Conservation (phyloP, 176 grass and related monocot genomes). For the Themeda triandra region DNA sequence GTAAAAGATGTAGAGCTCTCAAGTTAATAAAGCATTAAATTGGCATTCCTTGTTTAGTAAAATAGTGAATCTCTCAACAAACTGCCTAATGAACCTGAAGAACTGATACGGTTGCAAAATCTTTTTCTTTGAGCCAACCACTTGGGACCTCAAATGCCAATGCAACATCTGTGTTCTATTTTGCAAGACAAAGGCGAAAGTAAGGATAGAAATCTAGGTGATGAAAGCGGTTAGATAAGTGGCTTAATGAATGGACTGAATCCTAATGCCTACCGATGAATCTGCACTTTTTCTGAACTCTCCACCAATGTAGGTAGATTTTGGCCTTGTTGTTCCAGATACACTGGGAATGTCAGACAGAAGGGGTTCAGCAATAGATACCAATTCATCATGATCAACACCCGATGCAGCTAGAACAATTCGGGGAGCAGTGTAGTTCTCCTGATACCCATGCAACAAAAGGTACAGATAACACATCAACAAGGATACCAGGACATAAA, state of each 20-base stretch:
- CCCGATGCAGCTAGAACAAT: conserved; percentile 92
- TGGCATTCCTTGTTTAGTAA: not conserved
- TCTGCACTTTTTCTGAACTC: conserved; percentile 72
- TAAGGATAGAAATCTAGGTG: conserved; percentile 13
- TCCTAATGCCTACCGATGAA: conserved; percentile 50
- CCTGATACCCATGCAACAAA: conserved; percentile 49
- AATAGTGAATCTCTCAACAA: not conserved
- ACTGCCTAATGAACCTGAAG: conserved; percentile 58
- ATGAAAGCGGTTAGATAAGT: not conserved
- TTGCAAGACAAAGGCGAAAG: not conserved
- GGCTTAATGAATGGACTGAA: not conserved
- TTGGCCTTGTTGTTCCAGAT: conserved; percentile 47
- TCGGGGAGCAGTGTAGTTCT: conserved; percentile 71
- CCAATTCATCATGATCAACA: conserved; percentile 75
- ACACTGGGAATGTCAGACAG: conserved; percentile 67
- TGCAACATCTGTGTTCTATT: conserved; percentile 80
- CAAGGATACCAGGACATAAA: not conserved
- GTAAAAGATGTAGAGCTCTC: conserved; percentile 13
- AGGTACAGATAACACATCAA: conserved; percentile 5
- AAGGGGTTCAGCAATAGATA: conserved; percentile 78
- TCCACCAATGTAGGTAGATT: conserved; percentile 80
- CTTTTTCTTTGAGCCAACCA: conserved; percentile 89
- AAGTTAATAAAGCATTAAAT: conserved; percentile 12
- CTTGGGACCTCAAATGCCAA: conserved; percentile 90
- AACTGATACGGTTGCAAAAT: conserved; percentile 58